phyloP scores from a whole-genome alignment of 139 green algal genomes.

The Chlamydomonas sp. region DNA sequence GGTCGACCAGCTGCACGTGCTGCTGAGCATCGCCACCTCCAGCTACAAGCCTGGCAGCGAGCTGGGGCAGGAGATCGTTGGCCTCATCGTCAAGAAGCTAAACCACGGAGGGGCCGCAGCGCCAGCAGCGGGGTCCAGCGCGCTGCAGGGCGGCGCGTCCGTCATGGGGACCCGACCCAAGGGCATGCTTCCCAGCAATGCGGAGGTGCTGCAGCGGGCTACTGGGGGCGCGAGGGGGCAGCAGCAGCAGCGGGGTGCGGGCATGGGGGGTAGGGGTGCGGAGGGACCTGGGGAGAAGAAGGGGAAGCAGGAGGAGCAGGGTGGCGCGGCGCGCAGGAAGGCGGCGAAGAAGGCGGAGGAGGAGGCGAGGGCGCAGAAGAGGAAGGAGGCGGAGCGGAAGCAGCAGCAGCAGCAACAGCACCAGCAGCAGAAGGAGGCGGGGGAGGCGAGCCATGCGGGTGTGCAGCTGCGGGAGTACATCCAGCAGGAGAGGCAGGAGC shows the following conservation, averaged over 20 bases:
- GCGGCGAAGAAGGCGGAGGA: neutral
- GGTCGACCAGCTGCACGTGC: too few species aligned
- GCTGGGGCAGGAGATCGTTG: too few species aligned
- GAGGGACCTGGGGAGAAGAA: neutral
- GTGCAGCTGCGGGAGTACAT: conserved; percentile 26
- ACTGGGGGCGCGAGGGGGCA: too few species aligned
- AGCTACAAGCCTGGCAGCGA: neutral
- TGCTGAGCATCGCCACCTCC: neutral
- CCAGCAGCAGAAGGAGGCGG: neutral
- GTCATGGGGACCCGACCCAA: too few species aligned
- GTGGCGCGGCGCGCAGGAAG: neutral
- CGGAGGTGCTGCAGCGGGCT: too few species aligned
- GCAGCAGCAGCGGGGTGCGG: too few species aligned
- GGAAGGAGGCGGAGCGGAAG: neutral
- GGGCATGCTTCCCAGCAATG: too few species aligned
- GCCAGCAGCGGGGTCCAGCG: too few species aligned
- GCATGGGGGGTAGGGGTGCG: too few species aligned
- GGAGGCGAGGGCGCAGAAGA: neutral
- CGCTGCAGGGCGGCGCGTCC: too few species aligned
- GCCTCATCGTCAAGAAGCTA: neutral
- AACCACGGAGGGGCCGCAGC: neutral
- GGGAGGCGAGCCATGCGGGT: conserved; percentile 5
- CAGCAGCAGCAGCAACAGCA: conserved; percentile 1
- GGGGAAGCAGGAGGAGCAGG: neutral
- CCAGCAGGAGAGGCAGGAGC: conserved; percentile 27